Percentiles rank a stretch among this genome's conserved stretches.
phyloP scores from a whole-genome alignment of 2,329 filamentous ascomycete species.

The Aspergillus alliaceus region DNA sequence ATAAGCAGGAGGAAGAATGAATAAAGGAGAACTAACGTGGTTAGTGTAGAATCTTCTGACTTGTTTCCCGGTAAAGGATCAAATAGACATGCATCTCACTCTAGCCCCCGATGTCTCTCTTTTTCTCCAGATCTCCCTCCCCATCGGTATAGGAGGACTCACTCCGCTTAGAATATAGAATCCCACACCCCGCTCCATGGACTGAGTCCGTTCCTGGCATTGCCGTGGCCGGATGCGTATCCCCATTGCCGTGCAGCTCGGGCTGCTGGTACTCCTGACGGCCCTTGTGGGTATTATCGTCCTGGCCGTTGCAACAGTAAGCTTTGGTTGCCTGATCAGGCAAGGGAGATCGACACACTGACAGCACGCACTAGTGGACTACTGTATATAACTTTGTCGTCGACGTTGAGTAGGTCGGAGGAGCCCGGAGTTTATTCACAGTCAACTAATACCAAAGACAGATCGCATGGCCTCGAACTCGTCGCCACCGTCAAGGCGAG shows the following conservation, averaged over 20 bases:
- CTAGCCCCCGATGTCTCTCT: too few species aligned
- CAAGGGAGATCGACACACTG: neutral
- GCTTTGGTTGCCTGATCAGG: conserved; percentile 5
- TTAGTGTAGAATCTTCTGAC: neutral
- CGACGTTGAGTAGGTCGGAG: conserved; percentile 46
- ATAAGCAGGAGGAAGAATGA: too few species aligned
- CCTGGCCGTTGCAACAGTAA: conserved; percentile 66
- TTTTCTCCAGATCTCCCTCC: neutral
- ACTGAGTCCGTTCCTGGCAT: neutral
- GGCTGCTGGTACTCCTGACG: conserved; percentile 72
- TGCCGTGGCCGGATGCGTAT: conserved; percentile 64
- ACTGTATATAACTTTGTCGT: conserved; percentile 64
- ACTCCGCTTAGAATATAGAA: too few species aligned
- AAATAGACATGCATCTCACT: neutral
- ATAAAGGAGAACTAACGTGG: too few species aligned
- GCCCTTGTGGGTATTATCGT: conserved; percentile 74
- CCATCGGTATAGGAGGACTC: neutral
- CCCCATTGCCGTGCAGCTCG: conserved; percentile 84
- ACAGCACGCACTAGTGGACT: conserved; percentile 46
- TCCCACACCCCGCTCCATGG: neutral
- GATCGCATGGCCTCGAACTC: conserved; percentile 65
- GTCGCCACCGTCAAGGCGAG: conserved; percentile 85
- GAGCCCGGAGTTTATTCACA: neutral
- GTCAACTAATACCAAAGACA: conserved; percentile 14
- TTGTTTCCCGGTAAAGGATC: neutral